A percentile compares a stretch with the other conserved stretches of the same genome.
phyloP scores from a whole-genome alignment of 345 rosid species.

The Populus euphratica region DNA sequence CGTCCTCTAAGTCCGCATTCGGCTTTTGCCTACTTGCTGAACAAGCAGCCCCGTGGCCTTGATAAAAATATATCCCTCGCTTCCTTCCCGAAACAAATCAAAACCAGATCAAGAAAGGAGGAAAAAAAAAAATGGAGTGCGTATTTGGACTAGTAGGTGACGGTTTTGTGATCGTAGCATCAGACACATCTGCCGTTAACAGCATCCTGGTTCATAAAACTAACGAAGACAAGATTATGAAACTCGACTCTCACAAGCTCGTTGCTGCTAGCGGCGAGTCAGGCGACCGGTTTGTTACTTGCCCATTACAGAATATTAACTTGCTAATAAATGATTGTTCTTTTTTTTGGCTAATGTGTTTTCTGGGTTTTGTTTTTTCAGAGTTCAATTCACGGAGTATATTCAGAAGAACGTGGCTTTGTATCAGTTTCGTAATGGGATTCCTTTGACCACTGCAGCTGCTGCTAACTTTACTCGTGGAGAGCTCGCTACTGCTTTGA shows the following conservation, averaged over 20 bases:
- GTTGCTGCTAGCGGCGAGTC: conserved; percentile 96
- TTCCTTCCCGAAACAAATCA: neutral
- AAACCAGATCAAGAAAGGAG: neutral
- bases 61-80: neutral
- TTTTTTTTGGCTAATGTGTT: neutral
- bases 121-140: conserved; percentile 64
- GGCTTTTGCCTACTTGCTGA: conserved; percentile 23
- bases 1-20: neutral
- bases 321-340: neutral
- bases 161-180: conserved; percentile 75
- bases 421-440: conserved; percentile 88
- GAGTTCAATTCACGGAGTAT: conserved; percentile 95
- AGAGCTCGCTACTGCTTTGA: conserved; percentile 91
- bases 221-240: conserved; percentile 95
- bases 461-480: conserved; percentile 91
- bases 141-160: conserved; percentile 88
- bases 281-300: conserved; percentile 61
- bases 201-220: conserved; percentile 91
- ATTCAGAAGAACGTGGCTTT: conserved; percentile 93
- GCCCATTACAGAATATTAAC: neutral
- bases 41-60: conserved; percentile 22
- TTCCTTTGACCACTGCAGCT: conserved; percentile 86
- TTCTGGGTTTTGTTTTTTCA: conserved; percentile 14
- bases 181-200: conserved; percentile 88
- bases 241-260: conserved; percentile 92